Conservation (phyloP, 108 stramenopile genomes). For the Skeletonema potamos region DNA sequence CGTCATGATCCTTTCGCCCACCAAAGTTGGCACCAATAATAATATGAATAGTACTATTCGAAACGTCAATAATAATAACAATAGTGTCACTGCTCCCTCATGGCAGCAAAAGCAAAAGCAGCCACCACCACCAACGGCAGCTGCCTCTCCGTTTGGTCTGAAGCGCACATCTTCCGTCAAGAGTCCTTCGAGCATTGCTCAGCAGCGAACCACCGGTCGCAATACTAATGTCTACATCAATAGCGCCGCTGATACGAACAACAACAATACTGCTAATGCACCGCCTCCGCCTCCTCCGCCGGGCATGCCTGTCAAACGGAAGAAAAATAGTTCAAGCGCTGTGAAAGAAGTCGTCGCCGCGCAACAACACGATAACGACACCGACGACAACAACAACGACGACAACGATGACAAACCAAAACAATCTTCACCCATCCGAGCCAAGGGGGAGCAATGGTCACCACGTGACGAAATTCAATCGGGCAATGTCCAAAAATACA, state of each 20-base stretch:
- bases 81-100: neutral
- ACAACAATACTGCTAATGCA: neutral
- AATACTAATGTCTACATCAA: too few species aligned
- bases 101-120: neutral
- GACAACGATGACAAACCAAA: neutral
- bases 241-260: neutral
- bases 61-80: neutral
- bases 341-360: neutral
- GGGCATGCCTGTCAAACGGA: constrained; percentile 39
- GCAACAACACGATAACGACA: constrained; percentile 16
- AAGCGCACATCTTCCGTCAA: neutral
- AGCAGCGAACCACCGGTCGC: neutral
- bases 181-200: neutral
- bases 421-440: neutral
- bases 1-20: neutral
- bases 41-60: neutral
- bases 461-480: constrained; percentile 38
- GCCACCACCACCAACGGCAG: too few species aligned
- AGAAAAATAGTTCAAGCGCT: neutral
- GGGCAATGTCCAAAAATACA: constrained; percentile 37
- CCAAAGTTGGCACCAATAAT: neutral
- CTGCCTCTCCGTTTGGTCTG: neutral
- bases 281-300: constrained; percentile 38
- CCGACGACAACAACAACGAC: neutral
- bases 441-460: constrained; percentile 26